Base-by-base conservation (phyloP, 495 filamentous ascomycete genomes). In the Astrothelium subdiscretum region DNA sequence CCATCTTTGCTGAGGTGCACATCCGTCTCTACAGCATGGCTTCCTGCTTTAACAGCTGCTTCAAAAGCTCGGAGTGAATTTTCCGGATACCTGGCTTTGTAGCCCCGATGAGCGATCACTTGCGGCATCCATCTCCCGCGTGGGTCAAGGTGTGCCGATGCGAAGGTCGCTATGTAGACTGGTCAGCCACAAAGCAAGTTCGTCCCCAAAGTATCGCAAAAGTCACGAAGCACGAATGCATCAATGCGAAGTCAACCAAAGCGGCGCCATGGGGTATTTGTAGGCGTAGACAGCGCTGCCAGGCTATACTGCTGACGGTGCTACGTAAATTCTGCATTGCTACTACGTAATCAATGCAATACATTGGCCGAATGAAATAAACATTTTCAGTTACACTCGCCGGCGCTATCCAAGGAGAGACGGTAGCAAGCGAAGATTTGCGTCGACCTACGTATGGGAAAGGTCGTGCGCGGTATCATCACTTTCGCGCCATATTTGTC, bases 21-120 rank as follows among this genome's bases (percentile, higher is more conserved):
- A 70, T 97, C 92, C 11, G 90, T 90, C 74, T 97, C 92, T 20
- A 97, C 75, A 0, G 89, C 92, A 69, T 96, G 81, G 2, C 85
- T 84, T 27, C 90, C 90, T 26, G 81, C 83, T 15, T 81, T 74
- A 0, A 92, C 78, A 6, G 92, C 92, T 2, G 76, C 85, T 51
- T 77, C 74, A 74, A 96, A 94, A 6, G 89, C 88, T 13, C 74
- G 77, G 78, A 96, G 82, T 1, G 89, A 87, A 71, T 97, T 97
- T 74, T 97, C 92, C 0, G 92, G 91, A 66, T 81, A 88, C 35
- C 80, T 78, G 0, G 81, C 83, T 68, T 87, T 92, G 76, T 86
- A 94, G 2, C 92, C 92, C 27, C 92, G 82, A 76, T 96, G 92
- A 12, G 88, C 87, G 65, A 96, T 92, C 24, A 81, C 80, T 62